Evolutionary conservation across 805 yeast species (phyloP), one percentile per base, ranked within the genome.

Genomic region (Zygosaccharomyces bailii): DNA sequence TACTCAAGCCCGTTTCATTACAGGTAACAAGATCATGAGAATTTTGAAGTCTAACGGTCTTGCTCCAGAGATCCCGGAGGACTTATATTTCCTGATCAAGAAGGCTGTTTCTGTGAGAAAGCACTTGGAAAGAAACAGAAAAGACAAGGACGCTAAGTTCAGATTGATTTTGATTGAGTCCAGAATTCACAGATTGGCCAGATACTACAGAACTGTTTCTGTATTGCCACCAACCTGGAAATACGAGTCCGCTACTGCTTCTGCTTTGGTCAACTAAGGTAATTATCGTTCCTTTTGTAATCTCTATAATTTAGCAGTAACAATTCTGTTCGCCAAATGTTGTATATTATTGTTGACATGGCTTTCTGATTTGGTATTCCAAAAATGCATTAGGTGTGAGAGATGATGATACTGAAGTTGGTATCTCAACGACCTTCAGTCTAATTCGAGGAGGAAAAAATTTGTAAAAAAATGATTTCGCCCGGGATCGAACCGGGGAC

Each of bases 401-500:
- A n/a, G n/a, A n/a, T n/a, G n/a, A n/a, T n/a, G n/a, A n/a, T n/a
- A n/a, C n/a, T n/a, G n/a, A n/a, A n/a, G n/a, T n/a, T n/a, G n/a
- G n/a, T n/a, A n/a, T n/a, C n/a, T n/a, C n/a, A n/a, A n/a, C n/a
- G n/a, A n/a, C n/a, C 29, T 39, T 40, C 23, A 25, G 42, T 30
- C 27, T n/a, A 5, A 21, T n/a, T n/a, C n/a, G n/a, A n/a, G n/a
- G 33, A 21, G 35, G 39, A 39, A 35, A 37, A 25, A 50, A 44
- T 48, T 45, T 59, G 55, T 59, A 67, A 71, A 73, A 64, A 65
- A 64, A 56, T 89, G 96, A 88, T 84, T 87, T 82, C 85, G 89
- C 97, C 97, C 97, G 90, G 97, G 97, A 88, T 91, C 96, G 97
- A 91, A 91, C 97, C 89, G 96, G 97, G 96, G 97, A 91, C 97